Conservation (phyloP, 106 monocot genomes). For the Dendrobium catenatum region DNA sequence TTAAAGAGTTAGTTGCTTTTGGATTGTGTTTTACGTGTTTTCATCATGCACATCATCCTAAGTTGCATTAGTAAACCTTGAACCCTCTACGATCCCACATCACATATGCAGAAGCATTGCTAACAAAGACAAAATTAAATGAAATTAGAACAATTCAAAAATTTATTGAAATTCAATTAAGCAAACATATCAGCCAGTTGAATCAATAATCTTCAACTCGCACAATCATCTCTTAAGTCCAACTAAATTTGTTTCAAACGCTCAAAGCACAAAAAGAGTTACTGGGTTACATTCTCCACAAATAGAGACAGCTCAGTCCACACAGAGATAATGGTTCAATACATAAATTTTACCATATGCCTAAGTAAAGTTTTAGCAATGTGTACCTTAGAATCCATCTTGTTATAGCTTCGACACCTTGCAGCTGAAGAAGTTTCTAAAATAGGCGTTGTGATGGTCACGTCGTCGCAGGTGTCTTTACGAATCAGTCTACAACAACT, state of each 20-base stretch:
- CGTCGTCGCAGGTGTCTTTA: constrained; percentile 22
- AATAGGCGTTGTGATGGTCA: constrained; percentile 4
- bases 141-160: neutral
- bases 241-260: neutral
- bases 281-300: no score
- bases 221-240: neutral
- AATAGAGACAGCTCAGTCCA: neutral
- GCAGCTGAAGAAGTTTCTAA: constrained; percentile 42
- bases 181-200: neutral
- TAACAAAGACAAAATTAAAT: neutral
- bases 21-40: no score
- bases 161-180: neutral
- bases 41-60: no score
- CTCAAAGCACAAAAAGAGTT: neutral
- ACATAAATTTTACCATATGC: neutral
- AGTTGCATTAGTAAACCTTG: no score
- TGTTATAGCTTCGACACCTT: constrained; percentile 49
- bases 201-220: neutral
- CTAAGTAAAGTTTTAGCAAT: neutral
- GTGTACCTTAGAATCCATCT: constrained; percentile 32
- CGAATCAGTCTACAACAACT: constrained; percentile 38
- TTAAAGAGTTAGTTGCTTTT: no score
- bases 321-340: neutral
- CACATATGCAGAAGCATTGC: no score
- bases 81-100: no score